Evolutionary conservation across 768 basidiomycete genomes (phyloP), one percentile per base, ranked within the genome.

Genomic region (Mycena rebaudengoi): DNA sequence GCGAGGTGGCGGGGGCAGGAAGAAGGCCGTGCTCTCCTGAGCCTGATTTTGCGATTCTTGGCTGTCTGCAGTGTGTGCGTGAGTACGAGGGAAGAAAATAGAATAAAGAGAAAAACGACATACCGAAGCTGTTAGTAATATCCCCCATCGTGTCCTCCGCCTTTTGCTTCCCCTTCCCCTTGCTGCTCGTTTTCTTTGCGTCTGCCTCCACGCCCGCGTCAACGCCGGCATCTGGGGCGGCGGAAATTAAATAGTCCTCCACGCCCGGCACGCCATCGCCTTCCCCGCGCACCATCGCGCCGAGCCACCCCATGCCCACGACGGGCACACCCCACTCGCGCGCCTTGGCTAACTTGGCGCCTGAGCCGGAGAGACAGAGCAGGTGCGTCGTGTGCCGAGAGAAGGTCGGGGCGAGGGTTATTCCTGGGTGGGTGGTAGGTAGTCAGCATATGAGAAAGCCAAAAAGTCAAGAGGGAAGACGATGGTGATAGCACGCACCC

Each of bases 291-390:
- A 84, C 88, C 65, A 94, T 85, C 0, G 79, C 78, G 13, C 80
- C 80, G 18, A 98, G 71, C 94, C 95, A 98, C 10, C 77, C 79
- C 73, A 91, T 79, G 35, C 83, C 80, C 21, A 96, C 82, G n/a
- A 92, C 86, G 0, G 90, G 88, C 8, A 91, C 85, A 14, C 82
- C 82, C 95, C 96, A 97, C 71, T 93, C 87, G 37, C 74, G 71
- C 2, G 95, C 94, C 73, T 90, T 94, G 16, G 89, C 85, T 50
- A 86, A 93, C 72, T 98, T 97, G 23, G 82, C 79, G 16, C 96
- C 94, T 0, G 73, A 77, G 0, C 83, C 86, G 7, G 87, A 82
- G 0, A 91, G 91, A 71, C 94, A 95, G 8, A 98, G 78, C 1
- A 98, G 82, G 67, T 97, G 92, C 0, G 95, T 96, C 2, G 89